These are phyloP conservation scores for Penicillium digitatum DNA, from an alignment of 2,329 filamentous ascomycete species.

Conservation along the genomic window DNA sequence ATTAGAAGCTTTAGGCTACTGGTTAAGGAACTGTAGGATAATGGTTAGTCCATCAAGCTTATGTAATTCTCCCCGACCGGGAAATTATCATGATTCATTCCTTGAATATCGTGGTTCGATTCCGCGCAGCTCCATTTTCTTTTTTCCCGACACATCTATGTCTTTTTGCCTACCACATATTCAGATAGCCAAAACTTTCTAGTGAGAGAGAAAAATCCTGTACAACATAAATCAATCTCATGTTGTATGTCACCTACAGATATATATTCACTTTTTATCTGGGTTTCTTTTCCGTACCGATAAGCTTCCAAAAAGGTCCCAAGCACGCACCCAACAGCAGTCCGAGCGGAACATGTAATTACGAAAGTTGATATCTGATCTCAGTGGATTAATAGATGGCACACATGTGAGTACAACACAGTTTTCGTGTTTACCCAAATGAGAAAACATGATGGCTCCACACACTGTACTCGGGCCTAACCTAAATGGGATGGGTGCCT, in stretches of 20 bases:
- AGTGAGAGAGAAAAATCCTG: too few relatives aligned
- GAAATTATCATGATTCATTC: constrained; percentile 7
- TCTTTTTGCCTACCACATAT: too few relatives aligned
- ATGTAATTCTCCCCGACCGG: constrained; percentile 1
- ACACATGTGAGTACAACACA: too few relatives aligned
- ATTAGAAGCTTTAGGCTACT: constrained; percentile 1
- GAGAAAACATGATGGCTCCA: neutral
- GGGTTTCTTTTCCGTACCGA: neutral
- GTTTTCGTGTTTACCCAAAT: neutral
- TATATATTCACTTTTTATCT: neutral
- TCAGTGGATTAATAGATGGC: neutral
- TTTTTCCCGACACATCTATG: neutral
- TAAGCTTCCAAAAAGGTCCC: neutral
- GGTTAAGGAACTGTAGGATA: constrained; percentile 7
- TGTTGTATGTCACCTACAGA: too few relatives aligned
- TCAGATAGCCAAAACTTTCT: neutral
- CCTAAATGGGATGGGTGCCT: constrained; percentile 14
- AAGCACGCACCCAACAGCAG: neutral
- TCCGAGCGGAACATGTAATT: neutral
- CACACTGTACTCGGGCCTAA: neutral
- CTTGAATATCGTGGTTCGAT: constrained; percentile 10
- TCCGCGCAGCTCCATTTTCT: constrained; percentile 4
- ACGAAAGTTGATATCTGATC: neutral
- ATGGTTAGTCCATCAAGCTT: constrained; percentile 10
- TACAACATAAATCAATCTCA: neutral